Percentiles rank a stretch among this genome's conserved stretches.
These are phyloP conservation scores for Fraxinus americana DNA, from an alignment of 257 asterid genomes.

Conservation along the genomic window DNA sequence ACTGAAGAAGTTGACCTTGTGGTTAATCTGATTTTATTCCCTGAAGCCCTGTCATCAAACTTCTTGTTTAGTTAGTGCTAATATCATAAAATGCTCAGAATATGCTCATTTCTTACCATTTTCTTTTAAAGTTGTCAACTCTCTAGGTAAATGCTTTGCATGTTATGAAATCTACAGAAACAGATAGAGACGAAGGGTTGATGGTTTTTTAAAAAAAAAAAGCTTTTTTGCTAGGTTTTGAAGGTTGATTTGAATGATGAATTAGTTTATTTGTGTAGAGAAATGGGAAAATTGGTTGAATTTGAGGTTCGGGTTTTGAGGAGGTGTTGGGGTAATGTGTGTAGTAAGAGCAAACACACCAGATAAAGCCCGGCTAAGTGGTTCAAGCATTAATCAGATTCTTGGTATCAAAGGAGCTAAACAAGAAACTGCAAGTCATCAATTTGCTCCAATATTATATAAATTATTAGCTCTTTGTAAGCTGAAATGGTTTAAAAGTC, in stretches of 20 bases:
- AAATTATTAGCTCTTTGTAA: not conserved
- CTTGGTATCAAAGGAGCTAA: conserved; percentile 62
- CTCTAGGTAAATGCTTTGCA: too few species aligned
- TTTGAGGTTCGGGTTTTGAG: conserved; percentile 13
- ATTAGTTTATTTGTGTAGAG: not conserved
- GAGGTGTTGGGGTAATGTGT: conserved; percentile 18
- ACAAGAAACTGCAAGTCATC: conserved; percentile 44
- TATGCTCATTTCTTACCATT: too few species aligned
- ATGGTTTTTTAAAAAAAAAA: not conserved
- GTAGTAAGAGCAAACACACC: conserved; percentile 42
- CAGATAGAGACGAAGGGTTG: conserved; percentile 73
- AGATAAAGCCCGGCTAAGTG: conserved; percentile 44
- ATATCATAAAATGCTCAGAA: too few species aligned
- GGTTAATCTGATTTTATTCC: too few species aligned
- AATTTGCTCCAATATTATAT: not conserved
- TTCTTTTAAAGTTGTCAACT: too few species aligned
- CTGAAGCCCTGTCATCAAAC: too few species aligned
- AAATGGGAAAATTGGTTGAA: not conserved
- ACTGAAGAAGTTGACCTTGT: too few species aligned
- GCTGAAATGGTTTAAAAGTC: not conserved
- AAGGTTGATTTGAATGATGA: not conserved
- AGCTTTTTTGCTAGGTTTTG: not conserved
- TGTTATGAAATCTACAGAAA: conserved; percentile 84
- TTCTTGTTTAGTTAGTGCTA: too few species aligned
- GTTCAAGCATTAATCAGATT: conserved; percentile 54